A percentile compares a stretch with the other conserved stretches of the same genome.
Evolutionary conservation across 352 stramenopile species (phyloP).

Genomic region (Phytophthora sojae): DNA sequence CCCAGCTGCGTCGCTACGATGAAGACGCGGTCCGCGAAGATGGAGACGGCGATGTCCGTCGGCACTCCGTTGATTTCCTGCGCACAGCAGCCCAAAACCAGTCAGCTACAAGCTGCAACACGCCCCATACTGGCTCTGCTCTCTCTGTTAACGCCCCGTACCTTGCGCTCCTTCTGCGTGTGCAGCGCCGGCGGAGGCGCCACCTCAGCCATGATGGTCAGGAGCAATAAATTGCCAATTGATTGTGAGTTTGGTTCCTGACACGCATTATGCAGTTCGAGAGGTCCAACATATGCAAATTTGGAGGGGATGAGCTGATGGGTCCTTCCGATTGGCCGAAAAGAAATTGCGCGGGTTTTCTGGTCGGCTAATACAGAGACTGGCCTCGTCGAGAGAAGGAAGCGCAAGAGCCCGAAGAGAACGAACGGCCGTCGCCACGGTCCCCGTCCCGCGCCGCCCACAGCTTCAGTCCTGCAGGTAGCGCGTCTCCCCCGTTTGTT

Average conservation of each 20-base stretch:
- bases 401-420: conserved; percentile 25
- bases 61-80: conserved; percentile 79
- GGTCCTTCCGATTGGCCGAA: conserved; percentile 22
- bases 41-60: conserved; percentile 77
- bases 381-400: conserved; percentile 26
- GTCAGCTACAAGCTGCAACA: conserved; percentile 2
- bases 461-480: conserved; percentile 23
- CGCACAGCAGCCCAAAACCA: background rate
- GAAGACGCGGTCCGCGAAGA: conserved; percentile 86
- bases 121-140: background rate
- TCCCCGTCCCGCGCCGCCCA: conserved; percentile 12
- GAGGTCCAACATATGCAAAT: background rate
- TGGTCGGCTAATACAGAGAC: conserved; percentile 39
- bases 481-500: conserved; percentile 1
- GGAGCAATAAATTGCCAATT: conserved; percentile 14
- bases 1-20: conserved; percentile 82
- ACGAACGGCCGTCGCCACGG: conserved; percentile 1
- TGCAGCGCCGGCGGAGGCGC: conserved; percentile 37
- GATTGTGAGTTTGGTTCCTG: background rate
- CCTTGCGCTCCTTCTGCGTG: conserved; percentile 53
- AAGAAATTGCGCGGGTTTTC: conserved; percentile 15
- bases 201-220: conserved; percentile 27
- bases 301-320: background rate
- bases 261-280: conserved; percentile 3
- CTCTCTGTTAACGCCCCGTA: conserved; percentile 8